These are phyloP conservation scores for Zangia roseola DNA, from an alignment of 768 basidiomycete genomes.

Conservation along the genomic window DNA sequence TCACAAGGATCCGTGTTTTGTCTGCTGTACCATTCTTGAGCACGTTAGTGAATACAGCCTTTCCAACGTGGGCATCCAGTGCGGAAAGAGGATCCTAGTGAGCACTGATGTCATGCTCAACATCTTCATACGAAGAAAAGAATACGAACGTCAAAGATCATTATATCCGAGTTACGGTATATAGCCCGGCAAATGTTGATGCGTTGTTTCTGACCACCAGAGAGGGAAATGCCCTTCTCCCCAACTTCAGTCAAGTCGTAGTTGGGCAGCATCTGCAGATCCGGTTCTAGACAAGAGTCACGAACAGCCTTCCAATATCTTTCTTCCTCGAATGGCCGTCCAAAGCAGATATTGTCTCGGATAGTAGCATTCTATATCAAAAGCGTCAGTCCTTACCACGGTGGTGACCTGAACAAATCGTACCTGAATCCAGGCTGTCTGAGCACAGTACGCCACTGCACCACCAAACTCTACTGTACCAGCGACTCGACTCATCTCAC, in stretches of 20 bases:
- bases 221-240: slow-evolving; percentile 84
- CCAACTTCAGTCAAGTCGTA: slow-evolving; percentile 87
- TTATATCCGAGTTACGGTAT: slow-evolving; percentile 83
- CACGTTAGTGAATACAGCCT: slow-evolving; percentile 82
- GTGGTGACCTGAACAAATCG: too few species aligned
- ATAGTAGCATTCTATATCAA: slow-evolving; percentile 69
- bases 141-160: slow-evolving; percentile 69
- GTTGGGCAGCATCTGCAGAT: slow-evolving; percentile 72
- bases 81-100: slow-evolving; percentile 79
- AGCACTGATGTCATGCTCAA: background rate
- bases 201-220: slow-evolving; percentile 80
- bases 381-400: background rate
- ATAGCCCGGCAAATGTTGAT: slow-evolving; percentile 85
- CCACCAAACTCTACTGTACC: slow-evolving; percentile 75
- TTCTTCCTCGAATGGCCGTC: slow-evolving; percentile 75
- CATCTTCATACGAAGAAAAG: too few species aligned
- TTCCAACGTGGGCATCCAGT: slow-evolving; percentile 90
- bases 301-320: slow-evolving; percentile 79
- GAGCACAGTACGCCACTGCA: slow-evolving; percentile 78
- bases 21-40: slow-evolving; percentile 58
- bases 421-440: slow-evolving; percentile 89
- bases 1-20: slow-evolving; percentile 87
- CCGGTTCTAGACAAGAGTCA: slow-evolving; percentile 77
- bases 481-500: slow-evolving; percentile 74
- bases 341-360: slow-evolving; percentile 88